Base-by-base conservation (phyloP, 306 rosid species). In the Quercus robur region DNA sequence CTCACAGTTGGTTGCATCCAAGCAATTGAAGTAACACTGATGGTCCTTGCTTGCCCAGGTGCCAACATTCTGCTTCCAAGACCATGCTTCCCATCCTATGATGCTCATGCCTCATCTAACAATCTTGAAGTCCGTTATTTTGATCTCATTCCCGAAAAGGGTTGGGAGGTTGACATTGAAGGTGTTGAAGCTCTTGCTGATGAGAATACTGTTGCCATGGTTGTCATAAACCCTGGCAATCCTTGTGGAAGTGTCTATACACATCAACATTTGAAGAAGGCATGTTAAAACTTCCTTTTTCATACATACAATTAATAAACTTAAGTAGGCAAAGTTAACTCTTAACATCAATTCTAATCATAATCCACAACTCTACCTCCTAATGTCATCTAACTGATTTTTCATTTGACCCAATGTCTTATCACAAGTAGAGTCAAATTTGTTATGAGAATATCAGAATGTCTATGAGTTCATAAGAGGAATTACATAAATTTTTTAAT, bases 191-290 rank as follows among this genome's bases (percentile, higher is more conserved):
- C 75, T 6, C 67, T 79, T 64, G 62, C 86, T 3, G 71, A 85
- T 59, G 71, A 67, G n/a, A 82, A 82, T 30, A 85, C 86, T 17
- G 80, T 56, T 8, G 88, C 82, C 56, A 75, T 79, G 8, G 82
- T 85, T 74, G 35, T 85, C 66, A 76, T 81, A 20, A 79, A 82
- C 59, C 88, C 88, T 3, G 84, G 82, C 6, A 82, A 85, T 79
- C 84, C 86, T 54, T 75, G 80, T 76, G 86, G 86, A n/a, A 79
- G n/a, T 79, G 84, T 85, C 71, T 85, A 75, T 54, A 23, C 63
- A 1, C 41, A 54, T 25, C 74, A 79, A 19, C 84, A 82, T 73
- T 57, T 85, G 81, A 52, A 79, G n/a, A 73, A 85, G 80, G 88
- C 81, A 54, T 1, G 44, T 57, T 59, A 20, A 7, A 38, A 38